Evolutionary conservation across 352 stramenopile genomes (phyloP).

Genomic region (Phytophthora chlamydospora): DNA sequence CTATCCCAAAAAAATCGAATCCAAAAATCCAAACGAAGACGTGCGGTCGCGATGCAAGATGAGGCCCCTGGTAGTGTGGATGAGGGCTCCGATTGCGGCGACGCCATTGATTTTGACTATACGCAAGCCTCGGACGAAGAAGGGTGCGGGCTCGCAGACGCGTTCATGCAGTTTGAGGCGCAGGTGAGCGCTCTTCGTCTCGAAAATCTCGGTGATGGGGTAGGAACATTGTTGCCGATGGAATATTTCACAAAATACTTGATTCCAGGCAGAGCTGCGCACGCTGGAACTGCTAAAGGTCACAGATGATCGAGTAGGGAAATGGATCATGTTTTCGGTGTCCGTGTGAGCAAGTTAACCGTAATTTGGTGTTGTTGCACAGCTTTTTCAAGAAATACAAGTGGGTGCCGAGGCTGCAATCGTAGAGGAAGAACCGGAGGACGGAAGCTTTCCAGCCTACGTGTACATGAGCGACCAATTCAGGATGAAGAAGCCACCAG

Average conservation of each 20-base stretch:
- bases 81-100: constrained; percentile 15
- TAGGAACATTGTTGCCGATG: background rate
- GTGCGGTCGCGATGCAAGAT: constrained; percentile 13
- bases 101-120: constrained; percentile 1
- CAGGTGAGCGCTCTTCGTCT: constrained; percentile 26
- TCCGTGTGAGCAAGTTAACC: background rate
- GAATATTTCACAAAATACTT: constrained; percentile 1
- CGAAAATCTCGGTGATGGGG: background rate
- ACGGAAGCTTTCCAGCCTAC: constrained; percentile 32
- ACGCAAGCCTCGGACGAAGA: constrained; percentile 19
- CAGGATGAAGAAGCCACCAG: constrained; percentile 43
- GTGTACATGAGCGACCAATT: constrained; percentile 61
- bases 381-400: constrained; percentile 27
- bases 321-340: background rate
- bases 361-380: background rate
- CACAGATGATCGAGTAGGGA: constrained; percentile 40
- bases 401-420: constrained; percentile 2
- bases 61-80: constrained; percentile 14
- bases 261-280: constrained; percentile 47
- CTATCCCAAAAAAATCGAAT: no score
- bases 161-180: constrained; percentile 64
- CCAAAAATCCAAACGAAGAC: no score
- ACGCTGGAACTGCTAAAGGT: constrained; percentile 41
- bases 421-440: background rate
- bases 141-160: constrained; percentile 42